Percentiles rank a stretch among this genome's conserved stretches.
phyloP scores from a whole-genome alignment of 345 rosid genomes.

The Salix brachista region DNA sequence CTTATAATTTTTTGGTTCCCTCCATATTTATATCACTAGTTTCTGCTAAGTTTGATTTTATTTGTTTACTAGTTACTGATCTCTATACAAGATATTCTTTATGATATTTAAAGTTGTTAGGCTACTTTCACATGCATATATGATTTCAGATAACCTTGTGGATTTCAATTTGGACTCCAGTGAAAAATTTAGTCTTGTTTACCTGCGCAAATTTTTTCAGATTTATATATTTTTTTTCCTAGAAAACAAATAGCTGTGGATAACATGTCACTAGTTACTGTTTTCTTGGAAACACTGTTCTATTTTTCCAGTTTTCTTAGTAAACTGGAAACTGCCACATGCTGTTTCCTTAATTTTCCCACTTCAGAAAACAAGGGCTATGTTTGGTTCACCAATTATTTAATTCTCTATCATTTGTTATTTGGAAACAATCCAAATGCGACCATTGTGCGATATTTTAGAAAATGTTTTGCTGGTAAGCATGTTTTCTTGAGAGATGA shows the following conservation, averaged over 20 bases:
- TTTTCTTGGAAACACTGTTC: too few species aligned
- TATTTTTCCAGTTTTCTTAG: background rate
- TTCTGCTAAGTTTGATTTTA: background rate
- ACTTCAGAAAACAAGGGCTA: background rate
- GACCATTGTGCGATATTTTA: background rate
- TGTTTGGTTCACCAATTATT: background rate
- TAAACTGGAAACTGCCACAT: background rate
- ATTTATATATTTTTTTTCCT: background rate
- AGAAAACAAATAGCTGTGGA: background rate
- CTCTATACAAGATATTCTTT: background rate
- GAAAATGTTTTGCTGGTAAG: background rate
- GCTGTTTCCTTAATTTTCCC: background rate
- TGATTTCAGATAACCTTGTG: background rate
- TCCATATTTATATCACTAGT: background rate
- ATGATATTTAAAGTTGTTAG: background rate
- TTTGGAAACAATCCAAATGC: background rate
- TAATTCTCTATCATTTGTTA: background rate
- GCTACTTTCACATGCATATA: background rate
- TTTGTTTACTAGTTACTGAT: background rate
- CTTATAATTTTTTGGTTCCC: background rate
- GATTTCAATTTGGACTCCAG: background rate
- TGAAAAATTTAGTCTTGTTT: background rate
- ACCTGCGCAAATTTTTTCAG: background rate
- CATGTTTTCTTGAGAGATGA: background rate
- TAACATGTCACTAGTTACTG: background rate